phyloP scores from a whole-genome alignment of 805 yeast species.

The Lipomyces orientalis region DNA sequence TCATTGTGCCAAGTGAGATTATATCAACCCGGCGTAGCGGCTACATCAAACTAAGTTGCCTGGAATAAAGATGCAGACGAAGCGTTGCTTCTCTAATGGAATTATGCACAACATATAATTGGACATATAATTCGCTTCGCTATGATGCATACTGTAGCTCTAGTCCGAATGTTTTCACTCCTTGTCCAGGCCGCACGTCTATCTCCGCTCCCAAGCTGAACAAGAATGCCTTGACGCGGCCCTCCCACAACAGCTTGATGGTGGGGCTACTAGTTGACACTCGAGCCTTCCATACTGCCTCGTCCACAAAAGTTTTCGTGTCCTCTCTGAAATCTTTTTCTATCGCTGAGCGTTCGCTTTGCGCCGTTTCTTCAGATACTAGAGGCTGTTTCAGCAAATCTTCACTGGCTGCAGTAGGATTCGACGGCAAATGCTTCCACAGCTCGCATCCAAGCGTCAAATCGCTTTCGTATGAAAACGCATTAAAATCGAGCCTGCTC shows the following conservation, averaged over 20 bases:
- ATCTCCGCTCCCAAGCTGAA: slow-evolving; percentile 74
- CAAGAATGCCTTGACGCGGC: slow-evolving; percentile 78
- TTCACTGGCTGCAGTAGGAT: background rate
- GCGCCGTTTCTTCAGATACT: background rate
- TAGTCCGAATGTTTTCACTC: slow-evolving; percentile 60
- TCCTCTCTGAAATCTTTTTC: background rate
- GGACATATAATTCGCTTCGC: background rate
- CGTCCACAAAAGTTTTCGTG: slow-evolving; percentile 8
- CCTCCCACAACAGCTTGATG: slow-evolving; percentile 82
- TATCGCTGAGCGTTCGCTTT: background rate
- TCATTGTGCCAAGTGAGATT: background rate
- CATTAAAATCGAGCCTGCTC: slow-evolving; percentile 85
- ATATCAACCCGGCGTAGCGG: background rate
- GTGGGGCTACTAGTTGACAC: slow-evolving; percentile 55
- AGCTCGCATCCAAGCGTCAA: slow-evolving; percentile 85
- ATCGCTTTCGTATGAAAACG: slow-evolving; percentile 88
- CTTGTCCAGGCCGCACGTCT: slow-evolving; percentile 55
- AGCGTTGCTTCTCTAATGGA: background rate
- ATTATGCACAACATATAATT: background rate
- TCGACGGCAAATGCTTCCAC: slow-evolving; percentile 50
- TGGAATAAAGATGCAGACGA: background rate
- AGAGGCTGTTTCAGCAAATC: background rate
- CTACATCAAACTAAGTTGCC: background rate
- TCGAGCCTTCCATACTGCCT: slow-evolving; percentile 29
- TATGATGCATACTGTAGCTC: slow-evolving; percentile 66